phyloP scores from a whole-genome alignment of 192 early-diverging fungal genomes.

The Backusella tarrabulga region DNA sequence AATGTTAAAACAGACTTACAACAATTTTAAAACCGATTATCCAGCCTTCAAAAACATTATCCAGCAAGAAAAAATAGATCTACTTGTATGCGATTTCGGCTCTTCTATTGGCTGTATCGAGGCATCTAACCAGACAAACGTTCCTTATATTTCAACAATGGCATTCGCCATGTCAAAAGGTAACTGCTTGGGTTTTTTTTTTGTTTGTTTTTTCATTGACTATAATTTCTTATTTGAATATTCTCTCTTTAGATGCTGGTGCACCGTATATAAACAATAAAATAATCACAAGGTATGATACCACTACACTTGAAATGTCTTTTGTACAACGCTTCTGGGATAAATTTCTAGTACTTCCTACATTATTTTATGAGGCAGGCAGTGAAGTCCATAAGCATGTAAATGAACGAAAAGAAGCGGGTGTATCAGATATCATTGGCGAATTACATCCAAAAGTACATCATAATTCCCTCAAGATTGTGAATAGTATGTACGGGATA shows the following conservation, averaged over 20 bases:
- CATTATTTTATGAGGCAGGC: not conserved
- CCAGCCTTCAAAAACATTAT: not conserved
- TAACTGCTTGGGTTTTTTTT: not conserved
- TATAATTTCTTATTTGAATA: not conserved
- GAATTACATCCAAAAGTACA: not conserved
- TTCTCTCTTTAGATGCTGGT: not conserved
- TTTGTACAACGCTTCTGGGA: not conserved
- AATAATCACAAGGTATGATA: not conserved
- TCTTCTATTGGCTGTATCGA: constrained; percentile 7
- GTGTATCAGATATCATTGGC: not conserved
- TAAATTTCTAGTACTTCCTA: not conserved
- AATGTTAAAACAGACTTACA: not conserved
- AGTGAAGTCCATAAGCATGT: not conserved
- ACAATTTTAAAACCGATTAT: not conserved
- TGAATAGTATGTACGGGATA: constrained; percentile 27
- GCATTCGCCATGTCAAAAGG: constrained; percentile 11
- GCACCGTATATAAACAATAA: not conserved
- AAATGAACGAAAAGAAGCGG: not conserved
- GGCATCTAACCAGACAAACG: not conserved
- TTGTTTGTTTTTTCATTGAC: not conserved
- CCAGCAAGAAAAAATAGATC: not conserved
- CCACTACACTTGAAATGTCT: not conserved
- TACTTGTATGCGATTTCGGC: not conserved
- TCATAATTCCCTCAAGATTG: constrained; percentile 12
- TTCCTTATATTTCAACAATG: not conserved